Percentiles rank a stretch among this genome's conserved stretches.
Conservation (phyloP, 2,329 filamentous ascomycete genomes). For the Microsporum canis region DNA sequence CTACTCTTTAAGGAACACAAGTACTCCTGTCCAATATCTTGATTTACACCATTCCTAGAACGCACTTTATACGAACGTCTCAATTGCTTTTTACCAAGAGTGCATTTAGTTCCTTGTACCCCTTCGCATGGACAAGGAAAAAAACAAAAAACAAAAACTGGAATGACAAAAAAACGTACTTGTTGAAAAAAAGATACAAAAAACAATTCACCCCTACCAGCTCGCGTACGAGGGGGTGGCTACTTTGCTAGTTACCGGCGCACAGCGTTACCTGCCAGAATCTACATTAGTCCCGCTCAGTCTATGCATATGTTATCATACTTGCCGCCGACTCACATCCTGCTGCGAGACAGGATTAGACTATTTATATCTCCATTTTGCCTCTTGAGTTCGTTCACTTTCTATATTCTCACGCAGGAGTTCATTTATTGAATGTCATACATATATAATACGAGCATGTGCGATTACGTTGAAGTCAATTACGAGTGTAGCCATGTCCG, state of each 20-base stretch:
- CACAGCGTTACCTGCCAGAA: slow-evolving; percentile 3
- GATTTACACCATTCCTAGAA: background rate
- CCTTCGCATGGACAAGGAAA: background rate
- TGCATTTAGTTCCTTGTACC: slow-evolving; percentile 2
- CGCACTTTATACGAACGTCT: background rate
- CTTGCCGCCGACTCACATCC: background rate
- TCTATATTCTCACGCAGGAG: background rate
- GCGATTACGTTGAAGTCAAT: slow-evolving; percentile 49
- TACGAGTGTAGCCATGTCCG: slow-evolving; percentile 46
- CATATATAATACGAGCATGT: slow-evolving; percentile 34
- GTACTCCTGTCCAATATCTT: background rate
- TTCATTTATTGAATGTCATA: background rate
- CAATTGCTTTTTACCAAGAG: background rate
- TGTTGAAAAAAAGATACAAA: slow-evolving; percentile 1
- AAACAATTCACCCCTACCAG: slow-evolving; percentile 4
- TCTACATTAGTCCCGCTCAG: background rate
- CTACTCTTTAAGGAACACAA: background rate
- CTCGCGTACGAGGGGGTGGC: slow-evolving; percentile 1
- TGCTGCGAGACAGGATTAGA: background rate
- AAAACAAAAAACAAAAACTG: background rate
- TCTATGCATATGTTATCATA: slow-evolving; percentile 3
- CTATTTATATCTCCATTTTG: slow-evolving; percentile 2
- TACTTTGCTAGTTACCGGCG: background rate
- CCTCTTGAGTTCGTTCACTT: background rate
- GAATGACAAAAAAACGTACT: background rate